Base-by-base conservation (phyloP, 1,284 basidiomycete genomes). In the Pseudozyma sp. region DNA sequence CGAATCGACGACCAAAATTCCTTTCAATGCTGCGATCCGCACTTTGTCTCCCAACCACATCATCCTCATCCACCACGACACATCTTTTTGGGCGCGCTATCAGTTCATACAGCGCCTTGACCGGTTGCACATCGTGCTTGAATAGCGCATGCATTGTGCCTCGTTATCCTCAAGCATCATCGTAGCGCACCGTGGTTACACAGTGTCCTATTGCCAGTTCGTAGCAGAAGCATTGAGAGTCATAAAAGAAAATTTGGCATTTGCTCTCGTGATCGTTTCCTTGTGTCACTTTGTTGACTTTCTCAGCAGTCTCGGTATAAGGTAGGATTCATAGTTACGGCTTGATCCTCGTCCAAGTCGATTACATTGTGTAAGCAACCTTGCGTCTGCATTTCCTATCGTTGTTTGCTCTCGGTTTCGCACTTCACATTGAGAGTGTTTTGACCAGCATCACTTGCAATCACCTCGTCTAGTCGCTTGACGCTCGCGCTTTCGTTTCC, bases 31-130 rank as follows among this genome's bases (percentile, higher is more conserved):
- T 31, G 25, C 25, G 25, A 31, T 31, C 25, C 6, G 25, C 19
- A 12, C 21, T 47, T 21, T 50, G 16, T 35, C 39, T 48, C 35
- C 7, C 57, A 52, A 56, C 7, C 42, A 40, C 61, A 34, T 40
- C 58, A 61, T 57, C 65, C 59, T 61, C 59, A 67, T 57, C 65
- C 58, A 57, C 35, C 58, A 48, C 53, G 53, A 55, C 43, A 9
- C 47, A 51, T 51, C 25, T 45, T 38, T 12, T 49, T 31, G 54
- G 44, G 39, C 44, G 65, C 48, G 47, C 52, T 21, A 14, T 59
- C 58, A 57, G 25, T 31, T 31, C 25, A 31, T 31, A 31, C 25
- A 31, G 25, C 25, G 25, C 25, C 3, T 31, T 31, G 25, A 31
- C 6, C 25, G 25, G 3, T 31, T 31, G 25, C 25, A 6, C 25